These are phyloP conservation scores for Papiliotrema flavescens DNA, from an alignment of 1,284 basidiomycete species.

Conservation along the genomic window DNA sequence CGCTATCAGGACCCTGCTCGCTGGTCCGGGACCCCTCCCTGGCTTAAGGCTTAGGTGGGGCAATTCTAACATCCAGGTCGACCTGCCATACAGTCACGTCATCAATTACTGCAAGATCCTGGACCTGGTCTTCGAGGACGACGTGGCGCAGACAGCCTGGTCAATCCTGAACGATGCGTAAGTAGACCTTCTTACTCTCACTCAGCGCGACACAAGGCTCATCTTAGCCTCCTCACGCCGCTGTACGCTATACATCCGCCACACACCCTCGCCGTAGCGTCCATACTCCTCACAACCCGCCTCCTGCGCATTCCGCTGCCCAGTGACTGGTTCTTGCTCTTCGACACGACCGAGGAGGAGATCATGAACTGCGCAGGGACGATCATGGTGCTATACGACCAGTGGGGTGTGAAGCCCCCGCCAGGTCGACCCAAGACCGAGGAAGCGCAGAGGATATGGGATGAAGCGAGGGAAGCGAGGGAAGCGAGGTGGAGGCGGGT, in stretches of 20 bases:
- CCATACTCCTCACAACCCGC: slow-evolving; percentile 71
- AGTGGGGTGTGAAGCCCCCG: slow-evolving; percentile 32
- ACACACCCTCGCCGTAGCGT: slow-evolving; percentile 80
- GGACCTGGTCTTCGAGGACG: slow-evolving; percentile 63
- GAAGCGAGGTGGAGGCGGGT: slow-evolving; percentile 55
- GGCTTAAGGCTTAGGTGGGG: no score
- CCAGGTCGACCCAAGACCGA: background rate
- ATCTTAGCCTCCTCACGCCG: slow-evolving; percentile 74
- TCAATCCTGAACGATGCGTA: slow-evolving; percentile 88
- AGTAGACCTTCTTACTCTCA: slow-evolving; percentile 35
- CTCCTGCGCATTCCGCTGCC: slow-evolving; percentile 69
- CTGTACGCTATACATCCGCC: slow-evolving; percentile 84
- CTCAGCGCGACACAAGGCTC: background rate
- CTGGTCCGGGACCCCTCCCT: no score
- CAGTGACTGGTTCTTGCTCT: slow-evolving; percentile 80
- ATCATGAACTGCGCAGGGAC: slow-evolving; percentile 73
- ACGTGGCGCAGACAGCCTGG: slow-evolving; percentile 76
- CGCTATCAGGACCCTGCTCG: no score
- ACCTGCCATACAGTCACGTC: slow-evolving; percentile 87
- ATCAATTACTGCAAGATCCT: slow-evolving; percentile 93
- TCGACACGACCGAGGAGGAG: slow-evolving; percentile 81
- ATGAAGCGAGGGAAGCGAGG: slow-evolving; percentile 8
- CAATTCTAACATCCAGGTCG: slow-evolving; percentile 56
- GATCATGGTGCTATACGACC: slow-evolving; percentile 65
- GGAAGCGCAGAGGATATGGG: slow-evolving; percentile 49